phyloP scores from a whole-genome alignment of 2,329 filamentous ascomycete genomes.

The Sporothrix phasma region DNA sequence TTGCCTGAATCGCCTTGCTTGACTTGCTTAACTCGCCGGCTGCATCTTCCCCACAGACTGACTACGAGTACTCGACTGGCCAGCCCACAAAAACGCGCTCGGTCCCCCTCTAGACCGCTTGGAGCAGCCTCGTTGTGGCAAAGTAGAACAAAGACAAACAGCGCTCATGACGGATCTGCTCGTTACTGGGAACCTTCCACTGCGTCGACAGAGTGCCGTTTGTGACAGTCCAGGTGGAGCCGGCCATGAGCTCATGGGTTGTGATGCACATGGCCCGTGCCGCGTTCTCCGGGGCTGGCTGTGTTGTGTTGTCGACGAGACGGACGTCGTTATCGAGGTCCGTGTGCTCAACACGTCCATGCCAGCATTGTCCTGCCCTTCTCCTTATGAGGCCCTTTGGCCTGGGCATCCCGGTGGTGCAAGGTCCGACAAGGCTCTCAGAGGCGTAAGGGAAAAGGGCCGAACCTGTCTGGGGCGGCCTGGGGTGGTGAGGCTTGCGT shows the following conservation, averaged over 20 bases:
- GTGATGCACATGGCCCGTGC: not conserved
- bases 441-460: too few species aligned
- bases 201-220: too few species aligned
- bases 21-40: not conserved
- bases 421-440: not conserved
- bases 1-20: too few species aligned
- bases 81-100: not conserved
- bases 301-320: not conserved
- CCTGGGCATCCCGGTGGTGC: not conserved
- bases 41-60: not conserved
- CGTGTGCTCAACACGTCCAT: not conserved
- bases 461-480: too few species aligned
- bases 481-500: too few species aligned
- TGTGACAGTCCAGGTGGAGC: not conserved
- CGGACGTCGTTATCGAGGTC: too few species aligned
- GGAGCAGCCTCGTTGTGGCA: not conserved
- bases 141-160: not conserved
- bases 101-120: not conserved
- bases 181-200: not conserved
- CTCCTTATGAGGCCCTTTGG: not conserved
- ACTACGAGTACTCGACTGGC: too few species aligned
- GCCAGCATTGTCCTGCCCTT: not conserved
- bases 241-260: not conserved
- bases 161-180: not conserved
- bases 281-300: not conserved